These are phyloP conservation scores for Tetrapisispora taiwanensis DNA, from an alignment of 805 yeast genomes.

Conservation along the genomic window DNA sequence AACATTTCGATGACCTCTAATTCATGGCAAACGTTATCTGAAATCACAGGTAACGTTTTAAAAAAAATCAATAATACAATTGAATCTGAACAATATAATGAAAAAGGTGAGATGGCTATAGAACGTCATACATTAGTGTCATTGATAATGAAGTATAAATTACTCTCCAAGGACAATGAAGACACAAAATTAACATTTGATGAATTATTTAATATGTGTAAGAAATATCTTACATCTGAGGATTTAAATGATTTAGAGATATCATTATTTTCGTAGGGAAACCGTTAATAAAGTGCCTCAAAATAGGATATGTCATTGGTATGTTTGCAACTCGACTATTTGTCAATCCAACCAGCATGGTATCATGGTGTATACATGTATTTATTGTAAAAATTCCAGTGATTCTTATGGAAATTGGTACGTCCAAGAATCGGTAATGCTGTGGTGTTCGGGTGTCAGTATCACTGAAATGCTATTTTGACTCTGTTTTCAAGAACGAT, in stretches of 20 bases:
- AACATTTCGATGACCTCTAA: not conserved
- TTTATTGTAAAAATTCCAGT: no score
- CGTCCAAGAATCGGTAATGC: no score
- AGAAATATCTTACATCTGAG: constrained; percentile 18
- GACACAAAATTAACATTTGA: constrained; percentile 8
- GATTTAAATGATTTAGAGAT: constrained; percentile 19
- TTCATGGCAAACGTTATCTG: constrained; percentile 13
- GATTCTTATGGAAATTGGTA: no score
- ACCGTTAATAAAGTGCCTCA: no score
- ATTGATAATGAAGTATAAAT: constrained; percentile 9
- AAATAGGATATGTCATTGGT: no score
- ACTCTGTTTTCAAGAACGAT: no score
- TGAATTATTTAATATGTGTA: constrained; percentile 20
- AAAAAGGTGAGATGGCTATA: constrained; percentile 4
- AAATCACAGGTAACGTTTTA: constrained; percentile 6
- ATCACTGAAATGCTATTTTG: no score
- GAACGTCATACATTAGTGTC: constrained; percentile 10
- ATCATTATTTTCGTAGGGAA: constrained; percentile 7
- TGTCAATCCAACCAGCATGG: no score
- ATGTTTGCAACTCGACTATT: no score
- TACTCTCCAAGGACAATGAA: constrained; percentile 5
- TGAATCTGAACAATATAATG: constrained; percentile 6
- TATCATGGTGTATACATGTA: no score
- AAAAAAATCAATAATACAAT: constrained; percentile 1
- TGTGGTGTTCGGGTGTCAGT: no score